phyloP scores from a whole-genome alignment of 2,329 filamentous ascomycete genomes.

The Cytospora piceicola region DNA sequence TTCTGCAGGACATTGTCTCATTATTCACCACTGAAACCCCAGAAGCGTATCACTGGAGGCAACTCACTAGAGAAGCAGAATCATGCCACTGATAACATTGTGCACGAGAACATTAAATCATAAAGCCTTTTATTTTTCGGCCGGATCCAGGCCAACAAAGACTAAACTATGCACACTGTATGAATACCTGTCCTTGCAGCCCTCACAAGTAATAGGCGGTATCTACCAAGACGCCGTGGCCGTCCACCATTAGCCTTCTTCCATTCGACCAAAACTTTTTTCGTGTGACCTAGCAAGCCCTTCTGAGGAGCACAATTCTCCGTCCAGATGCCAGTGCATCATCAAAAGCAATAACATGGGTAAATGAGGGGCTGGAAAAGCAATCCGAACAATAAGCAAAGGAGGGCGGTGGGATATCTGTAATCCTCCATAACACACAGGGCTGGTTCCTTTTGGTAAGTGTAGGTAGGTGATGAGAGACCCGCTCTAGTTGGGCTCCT shows the following conservation, averaged over 20 bases:
- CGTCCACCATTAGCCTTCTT: background rate
- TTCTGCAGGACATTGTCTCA: too few relatives aligned
- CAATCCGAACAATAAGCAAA: background rate
- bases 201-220: background rate
- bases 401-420: background rate
- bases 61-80: too few relatives aligned
- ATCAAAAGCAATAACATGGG: conserved; percentile 3
- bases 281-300: background rate
- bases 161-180: background rate
- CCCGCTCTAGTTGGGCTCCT: conserved; percentile 53
- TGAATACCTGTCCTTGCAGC: background rate
- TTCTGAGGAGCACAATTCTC: background rate
- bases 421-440: background rate
- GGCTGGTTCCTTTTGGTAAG: background rate
- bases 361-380: background rate
- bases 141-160: background rate
- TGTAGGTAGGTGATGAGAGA: background rate
- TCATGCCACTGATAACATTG: too few relatives aligned
- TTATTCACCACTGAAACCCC: too few relatives aligned
- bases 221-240: conserved; percentile 1
- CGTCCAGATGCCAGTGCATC: background rate
- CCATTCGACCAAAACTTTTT: background rate
- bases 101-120: background rate
- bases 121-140: background rate
- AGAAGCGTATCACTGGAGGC: too few relatives aligned